Evolutionary conservation across 2,329 filamentous ascomycete genomes (phyloP), one percentile per base, ranked within the genome.

Genomic region (Metarhizium brunneum): DNA sequence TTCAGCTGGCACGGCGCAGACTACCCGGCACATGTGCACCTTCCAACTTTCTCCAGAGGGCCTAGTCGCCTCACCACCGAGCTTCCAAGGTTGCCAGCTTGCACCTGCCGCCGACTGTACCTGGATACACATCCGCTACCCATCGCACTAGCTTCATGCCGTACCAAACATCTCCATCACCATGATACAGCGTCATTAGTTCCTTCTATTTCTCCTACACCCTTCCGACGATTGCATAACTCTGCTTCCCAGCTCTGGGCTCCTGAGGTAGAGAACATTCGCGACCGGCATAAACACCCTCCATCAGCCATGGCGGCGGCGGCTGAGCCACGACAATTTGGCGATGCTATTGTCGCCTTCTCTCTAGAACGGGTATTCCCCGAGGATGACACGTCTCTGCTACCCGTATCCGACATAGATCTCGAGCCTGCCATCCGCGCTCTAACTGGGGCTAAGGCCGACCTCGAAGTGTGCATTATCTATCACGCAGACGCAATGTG

Each of bases 291-390:
- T 16, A 6, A 38, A 40, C 29, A 11, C 29, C 6, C 18, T 29
- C 32, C 55, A 56, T 29, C 25, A 53, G 55, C 54, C 62, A 70
- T 75, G 71, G 62, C 68, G 55, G 51, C 66, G 14, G 55, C 62
- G 7, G 59, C 64, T 18, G 68, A 66, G 3, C 30, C 70, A 6
- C 60, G 65, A 52, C 64, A 66, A 56, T 64, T 76, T 4, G 70
- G 72, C 61, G 64, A 73, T 49, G 73, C 71, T 32, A 67, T 76
- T 29, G 65, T 75, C 10, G 62, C 65, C 6, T 76, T 76, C 60
- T 65, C 71, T 2, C 62, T 73, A 16, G 67, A 74, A 11, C 71
- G 71, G 1, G 64, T 61, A 38, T 76, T 76, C 51, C 73, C 74
- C n/a, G 71, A 73, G 20, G 63, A 73, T 40, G 60, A 70, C 53